phyloP scores from a whole-genome alignment of 75 land plant genomes.

The Sequoia sempervirens region DNA sequence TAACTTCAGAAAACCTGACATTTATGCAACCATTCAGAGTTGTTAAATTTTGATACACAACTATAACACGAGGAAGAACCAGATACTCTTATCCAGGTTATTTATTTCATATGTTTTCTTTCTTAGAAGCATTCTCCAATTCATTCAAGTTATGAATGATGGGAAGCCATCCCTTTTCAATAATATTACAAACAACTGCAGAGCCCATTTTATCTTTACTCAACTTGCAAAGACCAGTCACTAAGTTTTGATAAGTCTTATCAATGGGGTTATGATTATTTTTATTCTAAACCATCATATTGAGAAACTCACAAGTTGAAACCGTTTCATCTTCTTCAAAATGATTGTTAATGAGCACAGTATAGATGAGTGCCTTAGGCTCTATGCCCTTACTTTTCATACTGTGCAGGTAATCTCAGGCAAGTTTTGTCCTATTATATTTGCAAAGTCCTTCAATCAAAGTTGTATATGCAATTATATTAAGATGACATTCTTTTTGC shows the following conservation, averaged over 20 bases:
- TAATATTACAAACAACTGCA: constrained; percentile 16
- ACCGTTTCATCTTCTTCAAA: constrained; percentile 14
- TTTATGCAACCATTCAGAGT: not conserved
- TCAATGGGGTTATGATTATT: constrained; percentile 12
- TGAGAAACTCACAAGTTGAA: constrained; percentile 34
- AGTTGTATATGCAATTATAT: constrained; percentile 56
- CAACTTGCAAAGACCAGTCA: constrained; percentile 20
- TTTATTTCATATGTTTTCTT: constrained; percentile 1
- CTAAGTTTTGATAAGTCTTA: constrained; percentile 19
- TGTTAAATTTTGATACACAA: not conserved
- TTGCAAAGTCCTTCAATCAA: constrained; percentile 76
- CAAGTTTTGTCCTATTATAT: constrained; percentile 35
- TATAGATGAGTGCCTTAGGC: constrained; percentile 26
- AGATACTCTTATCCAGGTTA: not conserved
- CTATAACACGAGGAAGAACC: not conserved
- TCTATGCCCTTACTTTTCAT: constrained; percentile 36
- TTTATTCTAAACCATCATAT: constrained; percentile 24
- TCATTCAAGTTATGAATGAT: constrained; percentile 7
- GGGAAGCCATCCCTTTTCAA: constrained; percentile 31
- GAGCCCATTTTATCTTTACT: constrained; percentile 21
- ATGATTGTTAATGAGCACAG: constrained; percentile 29
- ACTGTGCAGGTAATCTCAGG: constrained; percentile 20
- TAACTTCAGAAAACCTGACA: not conserved
- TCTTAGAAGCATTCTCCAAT: not conserved
- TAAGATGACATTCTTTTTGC: constrained; percentile 48